phyloP scores from a whole-genome alignment of 2,329 filamentous ascomycete species.

The Ceratocystis ficicola region DNA sequence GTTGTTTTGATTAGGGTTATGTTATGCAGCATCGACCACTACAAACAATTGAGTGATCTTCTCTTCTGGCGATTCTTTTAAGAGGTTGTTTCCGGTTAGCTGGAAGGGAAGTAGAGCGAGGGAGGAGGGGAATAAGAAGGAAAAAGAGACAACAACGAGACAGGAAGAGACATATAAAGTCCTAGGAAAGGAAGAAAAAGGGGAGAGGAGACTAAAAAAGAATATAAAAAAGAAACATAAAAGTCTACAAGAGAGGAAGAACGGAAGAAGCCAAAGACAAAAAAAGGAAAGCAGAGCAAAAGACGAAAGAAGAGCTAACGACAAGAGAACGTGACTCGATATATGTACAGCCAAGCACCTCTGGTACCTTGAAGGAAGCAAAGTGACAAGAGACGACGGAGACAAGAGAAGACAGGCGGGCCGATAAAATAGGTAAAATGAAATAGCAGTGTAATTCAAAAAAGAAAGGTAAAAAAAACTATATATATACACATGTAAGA shows the following conservation, averaged over 20 bases:
- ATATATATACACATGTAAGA: no score
- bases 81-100: no score
- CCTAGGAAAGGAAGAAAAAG: background rate
- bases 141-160: background rate
- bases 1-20: background rate
- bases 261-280: background rate
- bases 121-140: background rate
- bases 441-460: no score
- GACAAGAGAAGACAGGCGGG: background rate
- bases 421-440: background rate
- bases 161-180: background rate
- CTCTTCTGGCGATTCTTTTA: no score
- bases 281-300: background rate
- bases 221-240: constrained; percentile 7
- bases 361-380: background rate
- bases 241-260: background rate
- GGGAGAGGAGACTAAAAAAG: background rate
- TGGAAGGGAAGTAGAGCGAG: no score
- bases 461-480: no score
- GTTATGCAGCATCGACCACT: background rate
- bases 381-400: background rate
- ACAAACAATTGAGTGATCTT: no score
- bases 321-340: constrained; percentile 5
- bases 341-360: background rate
- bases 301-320: background rate